These are phyloP conservation scores for Raffaelea albimanens DNA, from an alignment of 2,329 filamentous ascomycete genomes.

Conservation along the genomic window DNA sequence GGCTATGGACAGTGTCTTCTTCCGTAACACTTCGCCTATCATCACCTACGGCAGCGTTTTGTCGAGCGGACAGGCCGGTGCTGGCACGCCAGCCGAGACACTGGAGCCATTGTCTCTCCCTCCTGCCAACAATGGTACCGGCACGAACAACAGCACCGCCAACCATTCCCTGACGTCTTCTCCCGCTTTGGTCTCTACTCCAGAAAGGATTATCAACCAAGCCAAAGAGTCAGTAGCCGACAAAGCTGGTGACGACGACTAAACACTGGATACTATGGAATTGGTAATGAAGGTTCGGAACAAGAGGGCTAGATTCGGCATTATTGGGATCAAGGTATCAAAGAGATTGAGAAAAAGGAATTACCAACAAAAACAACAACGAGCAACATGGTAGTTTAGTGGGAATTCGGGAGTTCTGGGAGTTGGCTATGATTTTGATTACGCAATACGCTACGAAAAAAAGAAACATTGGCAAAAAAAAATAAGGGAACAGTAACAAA, in stretches of 20 bases:
- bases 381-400: too few species aligned
- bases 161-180: too few species aligned
- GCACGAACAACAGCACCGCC: background rate
- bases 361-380: too few species aligned
- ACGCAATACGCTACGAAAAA: background rate
- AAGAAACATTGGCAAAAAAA: background rate
- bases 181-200: conserved; percentile 15
- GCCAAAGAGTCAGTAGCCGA: conserved; percentile 41
- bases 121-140: conserved; percentile 4
- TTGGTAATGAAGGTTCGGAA: too few species aligned
- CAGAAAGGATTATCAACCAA: conserved; percentile 40
- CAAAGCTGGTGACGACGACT: conserved; percentile 44
- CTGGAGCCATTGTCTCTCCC: conserved; percentile 19
- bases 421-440: too few species aligned
- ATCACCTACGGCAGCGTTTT: conserved; percentile 73
- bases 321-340: too few species aligned
- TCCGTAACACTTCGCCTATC: conserved; percentile 62
- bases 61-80: conserved; percentile 17
- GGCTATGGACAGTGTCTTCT: conserved; percentile 16
- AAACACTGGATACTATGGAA: too few species aligned
- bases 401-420: too few species aligned
- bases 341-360: too few species aligned
- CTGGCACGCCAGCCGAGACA: conserved; percentile 31
- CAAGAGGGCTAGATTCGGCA: too few species aligned
- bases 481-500: background rate